A percentile compares a stretch with the other conserved stretches of the same genome.
These are phyloP conservation scores for Alternaria sp. DNA, from an alignment of 2,329 filamentous ascomycete genomes.

Conservation along the genomic window DNA sequence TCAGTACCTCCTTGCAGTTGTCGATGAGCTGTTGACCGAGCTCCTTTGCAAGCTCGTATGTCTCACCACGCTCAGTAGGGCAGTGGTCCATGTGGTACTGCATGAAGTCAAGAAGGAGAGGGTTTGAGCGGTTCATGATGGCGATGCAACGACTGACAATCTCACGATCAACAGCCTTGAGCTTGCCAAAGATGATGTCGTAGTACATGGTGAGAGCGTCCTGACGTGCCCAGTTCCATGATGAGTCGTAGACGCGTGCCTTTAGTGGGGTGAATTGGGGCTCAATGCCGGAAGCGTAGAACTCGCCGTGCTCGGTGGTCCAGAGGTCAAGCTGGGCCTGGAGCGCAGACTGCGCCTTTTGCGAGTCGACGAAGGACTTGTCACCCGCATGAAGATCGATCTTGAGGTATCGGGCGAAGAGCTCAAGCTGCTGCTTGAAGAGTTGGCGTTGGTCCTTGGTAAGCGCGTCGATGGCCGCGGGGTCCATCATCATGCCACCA, in stretches of 20 bases:
- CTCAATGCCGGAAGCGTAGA: constrained; percentile 93
- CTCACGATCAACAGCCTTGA: constrained; percentile 92
- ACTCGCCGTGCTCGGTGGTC: constrained; percentile 94
- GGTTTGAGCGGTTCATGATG: constrained; percentile 99
- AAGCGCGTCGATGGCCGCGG: constrained; percentile 92
- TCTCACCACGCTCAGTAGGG: constrained; percentile 94
- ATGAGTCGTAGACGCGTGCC: constrained; percentile 95
- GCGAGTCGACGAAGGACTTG: constrained; percentile 85
- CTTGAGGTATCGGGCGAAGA: constrained; percentile 94
- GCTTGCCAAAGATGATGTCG: constrained; percentile 96
- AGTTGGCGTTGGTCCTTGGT: constrained; percentile 95
- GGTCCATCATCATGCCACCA: constrained; percentile 99
- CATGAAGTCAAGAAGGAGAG: constrained; percentile 96
- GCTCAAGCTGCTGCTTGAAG: constrained; percentile 98
- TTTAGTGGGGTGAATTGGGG: constrained; percentile 93
- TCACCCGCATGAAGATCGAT: constrained; percentile 96
- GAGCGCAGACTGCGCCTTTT: constrained; percentile 85
- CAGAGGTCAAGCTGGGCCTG: constrained; percentile 95
- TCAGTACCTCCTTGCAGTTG: constrained; percentile 93
- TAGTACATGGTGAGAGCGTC: constrained; percentile 99
- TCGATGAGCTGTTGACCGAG: constrained; percentile 93
- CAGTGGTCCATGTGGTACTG: constrained; percentile 99
- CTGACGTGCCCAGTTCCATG: constrained; percentile 99
- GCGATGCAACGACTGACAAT: constrained; percentile 98
- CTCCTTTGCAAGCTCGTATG: constrained; percentile 96